Conservation (phyloP, 2,329 filamentous ascomycete genomes). For the Ascomycota sp. region DNA sequence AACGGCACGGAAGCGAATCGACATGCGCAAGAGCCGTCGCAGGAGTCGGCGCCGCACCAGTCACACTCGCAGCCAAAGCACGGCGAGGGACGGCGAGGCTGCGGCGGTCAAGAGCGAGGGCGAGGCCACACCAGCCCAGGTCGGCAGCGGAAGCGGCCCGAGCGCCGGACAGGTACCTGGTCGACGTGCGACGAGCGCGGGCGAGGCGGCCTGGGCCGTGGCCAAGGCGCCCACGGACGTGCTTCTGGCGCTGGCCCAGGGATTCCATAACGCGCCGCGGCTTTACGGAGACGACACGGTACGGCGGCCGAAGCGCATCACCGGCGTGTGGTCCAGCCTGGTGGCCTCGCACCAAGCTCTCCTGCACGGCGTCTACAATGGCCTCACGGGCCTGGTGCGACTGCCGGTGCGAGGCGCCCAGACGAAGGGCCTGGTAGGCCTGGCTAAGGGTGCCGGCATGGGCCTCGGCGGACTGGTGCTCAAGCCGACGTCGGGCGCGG, state of each 20-base stretch:
- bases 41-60: constrained; percentile 27
- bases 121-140: not conserved
- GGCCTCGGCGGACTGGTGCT: constrained; percentile 42
- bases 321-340: constrained; percentile 42
- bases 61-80: constrained; percentile 8
- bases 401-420: constrained; percentile 38
- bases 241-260: constrained; percentile 40
- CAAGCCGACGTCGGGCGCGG: constrained; percentile 40
- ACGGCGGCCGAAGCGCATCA: constrained; percentile 39
- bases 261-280: constrained; percentile 50
- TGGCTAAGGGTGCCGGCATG: constrained; percentile 37
- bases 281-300: constrained; percentile 54
- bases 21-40: constrained; percentile 28
- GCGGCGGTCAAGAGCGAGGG: not conserved
- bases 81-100: not conserved
- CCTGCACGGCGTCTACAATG: constrained; percentile 43
- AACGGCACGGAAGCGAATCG: constrained; percentile 28
- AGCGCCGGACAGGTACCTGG: constrained; percentile 27
- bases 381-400: constrained; percentile 38
- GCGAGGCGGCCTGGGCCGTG: constrained; percentile 29
- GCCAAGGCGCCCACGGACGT: constrained; percentile 38
- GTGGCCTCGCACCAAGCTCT: constrained; percentile 41
- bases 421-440: constrained; percentile 24
- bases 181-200: no score
- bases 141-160: constrained; percentile 17